Evolutionary conservation across 2,329 filamentous ascomycete species (phyloP).

Genomic region (Diaporthe citriasiana): DNA sequence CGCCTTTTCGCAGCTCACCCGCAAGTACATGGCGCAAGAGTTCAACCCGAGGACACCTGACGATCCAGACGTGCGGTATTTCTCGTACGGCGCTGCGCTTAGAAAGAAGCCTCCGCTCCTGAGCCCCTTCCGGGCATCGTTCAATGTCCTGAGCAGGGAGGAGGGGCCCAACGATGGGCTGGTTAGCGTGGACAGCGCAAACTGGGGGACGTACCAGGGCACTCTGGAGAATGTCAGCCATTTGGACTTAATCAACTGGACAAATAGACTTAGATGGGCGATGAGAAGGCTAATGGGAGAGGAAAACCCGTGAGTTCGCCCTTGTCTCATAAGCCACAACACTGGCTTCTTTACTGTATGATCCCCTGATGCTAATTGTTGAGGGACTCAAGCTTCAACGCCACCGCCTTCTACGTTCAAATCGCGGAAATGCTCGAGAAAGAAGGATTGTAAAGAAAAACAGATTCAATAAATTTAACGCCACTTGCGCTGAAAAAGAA

Average conservation of each 20-base stretch:
- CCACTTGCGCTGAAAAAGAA: no score
- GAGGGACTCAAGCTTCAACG: slow-evolving; percentile 67
- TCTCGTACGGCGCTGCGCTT: slow-evolving; percentile 72
- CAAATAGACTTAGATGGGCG: slow-evolving; percentile 70
- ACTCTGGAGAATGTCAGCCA: slow-evolving; percentile 74
- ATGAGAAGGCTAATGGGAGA: slow-evolving; percentile 68
- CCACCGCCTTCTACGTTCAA: slow-evolving; percentile 76
- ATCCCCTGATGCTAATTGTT: background rate
- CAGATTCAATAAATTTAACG: background rate
- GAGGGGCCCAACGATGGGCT: slow-evolving; percentile 77
- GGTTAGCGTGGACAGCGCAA: slow-evolving; percentile 74
- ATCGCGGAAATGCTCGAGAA: slow-evolving; percentile 80
- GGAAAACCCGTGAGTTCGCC: slow-evolving; percentile 62
- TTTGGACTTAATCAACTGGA: slow-evolving; percentile 78
- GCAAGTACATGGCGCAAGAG: slow-evolving; percentile 67
- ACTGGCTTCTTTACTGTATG: background rate
- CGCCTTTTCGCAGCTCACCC: slow-evolving; percentile 74
- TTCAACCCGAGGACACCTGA: slow-evolving; percentile 73
- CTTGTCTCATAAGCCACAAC: background rate
- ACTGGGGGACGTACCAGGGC: slow-evolving; percentile 75
- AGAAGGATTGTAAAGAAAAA: slow-evolving; percentile 62
- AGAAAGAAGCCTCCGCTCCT: slow-evolving; percentile 67
- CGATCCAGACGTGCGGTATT: slow-evolving; percentile 67
- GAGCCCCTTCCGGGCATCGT: slow-evolving; percentile 73
- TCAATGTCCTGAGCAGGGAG: slow-evolving; percentile 61